These are phyloP conservation scores for Aspergillus luchuensis DNA, from an alignment of 2,329 filamentous ascomycete genomes.

Conservation along the genomic window DNA sequence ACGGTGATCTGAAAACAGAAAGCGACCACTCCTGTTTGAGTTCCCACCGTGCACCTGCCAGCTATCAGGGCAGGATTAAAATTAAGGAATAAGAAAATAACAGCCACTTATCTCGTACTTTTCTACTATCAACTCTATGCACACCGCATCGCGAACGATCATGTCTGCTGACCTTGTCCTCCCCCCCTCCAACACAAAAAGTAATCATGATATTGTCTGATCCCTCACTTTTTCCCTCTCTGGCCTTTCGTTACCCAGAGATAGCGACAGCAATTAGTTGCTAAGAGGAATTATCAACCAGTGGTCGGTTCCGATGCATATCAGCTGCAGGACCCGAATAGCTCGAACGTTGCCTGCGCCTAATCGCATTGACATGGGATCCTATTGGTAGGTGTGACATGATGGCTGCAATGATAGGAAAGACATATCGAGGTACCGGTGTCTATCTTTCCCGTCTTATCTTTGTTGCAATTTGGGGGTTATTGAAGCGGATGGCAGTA, in stretches of 20 bases:
- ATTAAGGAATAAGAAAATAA: not conserved
- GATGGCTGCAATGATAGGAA: conserved; percentile 11
- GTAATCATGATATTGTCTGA: conserved; percentile 10
- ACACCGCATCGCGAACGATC: conserved; percentile 2
- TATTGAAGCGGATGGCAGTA: not conserved
- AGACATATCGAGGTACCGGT: not conserved
- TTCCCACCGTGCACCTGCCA: not conserved
- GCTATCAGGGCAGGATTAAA: not conserved
- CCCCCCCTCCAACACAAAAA: not conserved
- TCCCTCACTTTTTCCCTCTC: not conserved
- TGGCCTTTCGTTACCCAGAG: conserved; percentile 7
- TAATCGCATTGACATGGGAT: conserved; percentile 11
- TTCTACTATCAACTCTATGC: not conserved
- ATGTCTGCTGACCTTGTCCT: conserved; percentile 15
- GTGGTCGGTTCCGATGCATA: conserved; percentile 26
- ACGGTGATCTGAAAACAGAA: conserved; percentile 17
- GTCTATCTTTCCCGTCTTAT: conserved; percentile 4
- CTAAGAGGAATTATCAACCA: conserved; percentile 31
- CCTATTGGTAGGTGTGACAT: conserved; percentile 15
- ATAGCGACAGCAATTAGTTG: conserved; percentile 26
- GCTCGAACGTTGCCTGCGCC: conserved; percentile 18
- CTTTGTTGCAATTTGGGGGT: not conserved
- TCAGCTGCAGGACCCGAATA: conserved; percentile 30
- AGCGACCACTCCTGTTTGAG: not conserved
- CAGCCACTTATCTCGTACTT: conserved; percentile 5